Evolutionary conservation across 257 asterid genomes (phyloP), one percentile per base, ranked within the genome.

Genomic region (Buddleja alternifolia): DNA sequence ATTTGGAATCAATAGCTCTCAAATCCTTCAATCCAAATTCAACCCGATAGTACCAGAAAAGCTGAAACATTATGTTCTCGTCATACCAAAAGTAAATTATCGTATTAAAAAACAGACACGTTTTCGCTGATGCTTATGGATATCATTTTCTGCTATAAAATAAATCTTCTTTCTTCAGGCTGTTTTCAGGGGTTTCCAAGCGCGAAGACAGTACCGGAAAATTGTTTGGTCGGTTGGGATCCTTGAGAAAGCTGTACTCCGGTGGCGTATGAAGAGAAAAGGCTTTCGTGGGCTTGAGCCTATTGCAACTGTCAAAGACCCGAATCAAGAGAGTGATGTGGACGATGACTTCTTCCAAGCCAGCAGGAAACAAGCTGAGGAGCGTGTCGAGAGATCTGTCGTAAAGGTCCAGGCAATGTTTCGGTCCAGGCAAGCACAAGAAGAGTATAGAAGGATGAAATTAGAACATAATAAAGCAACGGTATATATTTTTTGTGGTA

Each of bases 331-430:
- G 61, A 55, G 73, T 70, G 84, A 71, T 16, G 84, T 17, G 44
- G 97, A 90, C 73, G 99, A 94, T 79, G 95, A 81, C 67, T 94
- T 94, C 86, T 94, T 89, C 85, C 67, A 48, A 69, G 97, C 92
- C 65, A 84, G 99, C 83, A 81, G 99, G 84, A 86, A 88, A 74
- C 97, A 87, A 81, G 99, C 99, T 0, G 99, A 91, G 81, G 97
- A 89, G 71, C 99, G 99, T 39, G 93, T 91, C 0, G 97, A 94
- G 83, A 81, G 96, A 76, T 89, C 97, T 53, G 99, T 94, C 47
- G 84, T 89, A 7, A 82, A 82, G 47, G 99, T 94, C 42, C 99
- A 94, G 75, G 96, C 99, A 17, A 82, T 94, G 97, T 89, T 94
- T 65, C 97, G 97, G 41, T 94, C 99, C 0, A 94, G 81, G 76